These are phyloP conservation scores for Cyberlindnera lachancei DNA, from an alignment of 805 yeast species.

Conservation along the genomic window DNA sequence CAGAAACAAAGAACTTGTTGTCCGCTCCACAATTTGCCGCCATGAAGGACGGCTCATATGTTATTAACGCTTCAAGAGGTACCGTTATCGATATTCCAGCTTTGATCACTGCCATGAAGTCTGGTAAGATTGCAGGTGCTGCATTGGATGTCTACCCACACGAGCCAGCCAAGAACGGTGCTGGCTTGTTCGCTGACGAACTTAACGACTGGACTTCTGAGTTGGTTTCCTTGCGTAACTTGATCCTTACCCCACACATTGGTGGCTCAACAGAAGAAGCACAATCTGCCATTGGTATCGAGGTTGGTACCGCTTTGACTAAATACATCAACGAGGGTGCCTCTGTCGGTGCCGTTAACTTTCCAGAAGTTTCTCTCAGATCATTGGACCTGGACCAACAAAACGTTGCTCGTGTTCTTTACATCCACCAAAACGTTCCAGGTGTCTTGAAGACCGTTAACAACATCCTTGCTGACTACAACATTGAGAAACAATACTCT, in stretches of 20 bases:
- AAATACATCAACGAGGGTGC: constrained; percentile 95
- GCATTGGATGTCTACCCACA: constrained; percentile 95
- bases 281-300: constrained; percentile 94
- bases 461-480: constrained; percentile 88
- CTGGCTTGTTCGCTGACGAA: constrained; percentile 59
- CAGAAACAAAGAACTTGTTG: constrained; percentile 87
- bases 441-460: constrained; percentile 97
- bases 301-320: constrained; percentile 79
- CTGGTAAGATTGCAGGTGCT: constrained; percentile 94
- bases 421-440: constrained; percentile 96
- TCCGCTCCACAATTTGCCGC: constrained; percentile 87
- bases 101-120: constrained; percentile 80
- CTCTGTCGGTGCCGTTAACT: constrained; percentile 92
- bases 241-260: constrained; percentile 92
- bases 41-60: constrained; percentile 93
- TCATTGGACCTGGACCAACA: constrained; percentile 82
- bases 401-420: constrained; percentile 84
- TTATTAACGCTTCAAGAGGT: constrained; percentile 96
- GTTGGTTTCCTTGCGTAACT: constrained; percentile 72
- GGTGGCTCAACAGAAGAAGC: constrained; percentile 99
- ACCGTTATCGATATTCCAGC: constrained; percentile 96
- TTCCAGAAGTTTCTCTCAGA: constrained; percentile 96
- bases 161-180: constrained; percentile 97
- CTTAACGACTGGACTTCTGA: constrained; percentile 83
- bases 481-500: constrained; percentile 97